These are phyloP conservation scores for Zymoseptoria ardabiliae DNA, from an alignment of 2,329 filamentous ascomycete genomes.

Conservation along the genomic window DNA sequence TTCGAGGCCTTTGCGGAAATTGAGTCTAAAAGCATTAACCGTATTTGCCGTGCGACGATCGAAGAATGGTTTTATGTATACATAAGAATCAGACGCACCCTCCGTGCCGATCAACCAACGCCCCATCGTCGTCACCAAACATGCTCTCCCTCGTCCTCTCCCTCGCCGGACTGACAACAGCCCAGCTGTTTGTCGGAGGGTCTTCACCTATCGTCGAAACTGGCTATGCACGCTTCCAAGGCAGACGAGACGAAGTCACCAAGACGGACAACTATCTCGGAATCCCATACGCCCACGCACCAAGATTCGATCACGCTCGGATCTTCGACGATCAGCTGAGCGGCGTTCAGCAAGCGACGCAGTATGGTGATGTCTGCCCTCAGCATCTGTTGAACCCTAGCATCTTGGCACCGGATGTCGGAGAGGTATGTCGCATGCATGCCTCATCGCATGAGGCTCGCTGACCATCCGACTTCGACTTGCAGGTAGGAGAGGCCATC, in stretches of 20 bases:
- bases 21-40: neutral
- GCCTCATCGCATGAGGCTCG: neutral
- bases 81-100: neutral
- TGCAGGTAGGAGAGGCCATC: constrained; percentile 1
- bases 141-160: neutral
- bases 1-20: neutral
- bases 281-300: constrained; percentile 1
- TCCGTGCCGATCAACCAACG: neutral
- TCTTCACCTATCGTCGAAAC: constrained; percentile 3
- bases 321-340: constrained; percentile 1
- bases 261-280: constrained; percentile 7
- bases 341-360: constrained; percentile 1
- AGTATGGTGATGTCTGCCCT: constrained; percentile 8
- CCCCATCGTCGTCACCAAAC: neutral
- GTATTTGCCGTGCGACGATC: neutral
- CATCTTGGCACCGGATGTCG: constrained; percentile 3
- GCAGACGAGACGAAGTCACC: constrained; percentile 5
- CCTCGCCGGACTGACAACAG: neutral
- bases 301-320: constrained; percentile 8
- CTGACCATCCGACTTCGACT: neutral
- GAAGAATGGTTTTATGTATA: neutral
- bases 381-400: constrained; percentile 4
- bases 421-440: neutral
- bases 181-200: constrained; percentile 1
- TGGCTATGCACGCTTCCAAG: constrained; percentile 5